These are phyloP conservation scores for Podila minutissima DNA, from an alignment of 192 early-diverging fungal species.

Conservation along the genomic window DNA sequence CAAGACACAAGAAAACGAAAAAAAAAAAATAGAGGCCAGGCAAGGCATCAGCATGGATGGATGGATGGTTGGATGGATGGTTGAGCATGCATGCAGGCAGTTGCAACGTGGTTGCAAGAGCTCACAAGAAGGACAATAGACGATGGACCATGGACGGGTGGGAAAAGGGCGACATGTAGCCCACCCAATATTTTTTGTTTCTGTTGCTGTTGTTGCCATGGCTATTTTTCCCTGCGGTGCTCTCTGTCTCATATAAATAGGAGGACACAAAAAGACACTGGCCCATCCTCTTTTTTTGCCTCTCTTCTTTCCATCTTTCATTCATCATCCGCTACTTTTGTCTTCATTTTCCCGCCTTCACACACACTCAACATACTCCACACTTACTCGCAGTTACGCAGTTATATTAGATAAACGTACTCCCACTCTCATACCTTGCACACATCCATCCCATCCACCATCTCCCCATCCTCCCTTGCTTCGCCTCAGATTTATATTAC, in stretches of 20 bases:
- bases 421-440: conserved; percentile 1
- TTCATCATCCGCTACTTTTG: not conserved
- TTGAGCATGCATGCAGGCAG: no score
- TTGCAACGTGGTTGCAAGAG: not conserved
- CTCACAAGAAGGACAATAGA: not conserved
- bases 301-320: conserved; percentile 3
- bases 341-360: conserved; percentile 1
- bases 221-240: not conserved
- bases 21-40: no score
- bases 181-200: not conserved
- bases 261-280: not conserved
- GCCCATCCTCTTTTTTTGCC: not conserved
- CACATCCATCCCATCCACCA: no score
- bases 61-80: no score
- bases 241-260: not conserved
- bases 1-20: no score
- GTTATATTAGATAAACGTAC: not conserved
- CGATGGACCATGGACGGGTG: not conserved
- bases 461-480: no score
- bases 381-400: no score
- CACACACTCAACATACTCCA: not conserved
- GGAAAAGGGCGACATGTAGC: conserved; percentile 3
- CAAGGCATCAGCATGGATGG: no score
- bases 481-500: no score
- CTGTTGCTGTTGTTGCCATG: not conserved